Base-by-base conservation (phyloP, 768 basidiomycete genomes). In the Rhizopogon vinicolor region DNA sequence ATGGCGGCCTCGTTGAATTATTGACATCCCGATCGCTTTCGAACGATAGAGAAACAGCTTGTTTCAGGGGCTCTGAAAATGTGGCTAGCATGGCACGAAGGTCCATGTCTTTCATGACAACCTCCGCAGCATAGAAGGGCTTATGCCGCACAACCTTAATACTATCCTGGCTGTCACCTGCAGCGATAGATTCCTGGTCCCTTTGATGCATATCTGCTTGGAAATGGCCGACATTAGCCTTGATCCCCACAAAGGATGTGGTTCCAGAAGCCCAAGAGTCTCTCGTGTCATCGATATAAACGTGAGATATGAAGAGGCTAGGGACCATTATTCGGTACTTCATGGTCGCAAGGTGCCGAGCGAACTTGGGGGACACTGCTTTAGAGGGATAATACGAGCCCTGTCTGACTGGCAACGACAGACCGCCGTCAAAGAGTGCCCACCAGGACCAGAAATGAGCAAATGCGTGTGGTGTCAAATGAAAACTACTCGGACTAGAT, bases 371-470 rank as follows among this genome's bases (percentile, higher is more conserved):
- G 0, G 92, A 89, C 12, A 86, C 77, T 1, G 79, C 78, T 28
- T 86, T 83, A 42, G 77, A 75, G 1, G 87, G 86, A 71, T 89
- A 93, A 45, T 89, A 85, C 12, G 76, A 78, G n/a, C 95, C 95
- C 64, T 95, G 91, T 8, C 93, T 85, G 44, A 94, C 88, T 1
- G 93, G 93, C 8, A 96, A 75, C 1, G 90, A 86, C 56, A 92
- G 73, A 9, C 78, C 78, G 51, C 84, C 77, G 63, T 94, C 87
- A 63, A 98, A 98, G 4, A 94, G 74, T 40, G 78, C 76, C 82
- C 91, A 95, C 95, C 94, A 97, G 1, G 87, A 80, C 82, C 88
- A 91, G 72, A 98, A 98, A 68, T 93, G 91, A 2, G 90, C 78
- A 62, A 93, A 93, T 2, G 84, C 77, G 60, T 87, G 86, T 0